phyloP scores from a whole-genome alignment of 1,139 yeast species.

The Hemisphaericaspora subhashii region DNA sequence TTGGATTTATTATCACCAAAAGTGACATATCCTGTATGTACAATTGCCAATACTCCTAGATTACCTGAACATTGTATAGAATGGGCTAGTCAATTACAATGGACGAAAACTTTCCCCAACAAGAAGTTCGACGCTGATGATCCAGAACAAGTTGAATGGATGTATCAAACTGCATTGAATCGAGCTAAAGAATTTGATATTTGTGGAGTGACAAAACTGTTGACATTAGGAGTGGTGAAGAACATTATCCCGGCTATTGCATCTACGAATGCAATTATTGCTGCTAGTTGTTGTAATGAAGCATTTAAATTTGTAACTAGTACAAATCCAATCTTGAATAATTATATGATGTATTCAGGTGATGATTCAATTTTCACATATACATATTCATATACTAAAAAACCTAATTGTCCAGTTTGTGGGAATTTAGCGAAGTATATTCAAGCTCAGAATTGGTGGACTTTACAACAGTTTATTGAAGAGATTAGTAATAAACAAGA shows the following conservation, averaged over 20 bases:
- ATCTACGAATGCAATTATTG: constrained; percentile 89
- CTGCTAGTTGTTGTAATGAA: constrained; percentile 89
- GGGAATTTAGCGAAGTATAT: constrained; percentile 47
- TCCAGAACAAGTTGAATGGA: constrained; percentile 66
- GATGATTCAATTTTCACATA: constrained; percentile 75
- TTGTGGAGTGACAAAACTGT: constrained; percentile 65
- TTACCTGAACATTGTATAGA: constrained; percentile 94
- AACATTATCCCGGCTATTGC: constrained; percentile 94
- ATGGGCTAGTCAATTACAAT: constrained; percentile 79
- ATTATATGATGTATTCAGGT: constrained; percentile 87
- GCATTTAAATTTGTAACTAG: constrained; percentile 76
- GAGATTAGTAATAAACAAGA: constrained; percentile 31
- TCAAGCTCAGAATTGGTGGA: constrained; percentile 37
- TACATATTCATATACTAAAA: constrained; percentile 62
- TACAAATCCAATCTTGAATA: constrained; percentile 66
- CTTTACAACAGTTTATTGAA: constrained; percentile 51
- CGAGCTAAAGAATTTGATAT: constrained; percentile 71
- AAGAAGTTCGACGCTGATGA: constrained; percentile 65
- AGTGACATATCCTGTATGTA: constrained; percentile 84
- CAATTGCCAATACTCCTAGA: constrained; percentile 92
- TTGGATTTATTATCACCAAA: constrained; percentile 71
- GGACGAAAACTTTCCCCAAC: constrained; percentile 57
- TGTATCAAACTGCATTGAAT: constrained; percentile 52
- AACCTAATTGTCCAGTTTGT: constrained; percentile 72
- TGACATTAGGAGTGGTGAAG: constrained; percentile 87